These are phyloP conservation scores for Ephemerocybe angulata DNA, from an alignment of 768 basidiomycete species.

Conservation along the genomic window DNA sequence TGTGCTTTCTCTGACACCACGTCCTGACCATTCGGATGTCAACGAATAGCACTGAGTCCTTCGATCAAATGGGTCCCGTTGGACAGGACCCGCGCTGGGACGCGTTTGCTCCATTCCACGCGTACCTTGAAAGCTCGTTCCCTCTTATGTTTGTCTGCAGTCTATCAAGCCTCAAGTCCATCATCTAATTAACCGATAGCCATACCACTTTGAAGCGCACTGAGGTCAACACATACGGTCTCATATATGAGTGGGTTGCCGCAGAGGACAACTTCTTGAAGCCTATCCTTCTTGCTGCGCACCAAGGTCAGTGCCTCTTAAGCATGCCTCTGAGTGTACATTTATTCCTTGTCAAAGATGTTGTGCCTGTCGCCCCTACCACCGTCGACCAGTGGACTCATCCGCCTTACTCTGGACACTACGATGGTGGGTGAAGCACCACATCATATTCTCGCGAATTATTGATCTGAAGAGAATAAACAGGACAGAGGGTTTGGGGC, in stretches of 20 bases:
- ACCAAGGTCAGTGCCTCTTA: conserved; percentile 46
- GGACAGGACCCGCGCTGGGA: conserved; percentile 54
- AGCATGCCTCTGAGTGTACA: neutral
- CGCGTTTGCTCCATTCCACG: conserved; percentile 49
- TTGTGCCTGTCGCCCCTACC: conserved; percentile 60
- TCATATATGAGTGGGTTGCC: conserved; percentile 74
- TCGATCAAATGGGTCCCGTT: conserved; percentile 45
- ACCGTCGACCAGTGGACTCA: conserved; percentile 56
- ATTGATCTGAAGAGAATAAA: too few species aligned
- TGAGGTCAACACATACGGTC: conserved; percentile 72
- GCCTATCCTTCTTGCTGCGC: conserved; percentile 65
- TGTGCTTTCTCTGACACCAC: neutral
- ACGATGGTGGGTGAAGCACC: conserved; percentile 40
- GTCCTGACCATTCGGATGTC: neutral
- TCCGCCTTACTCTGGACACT: conserved; percentile 62
- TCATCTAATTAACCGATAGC: conserved; percentile 27
- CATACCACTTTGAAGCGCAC: conserved; percentile 57
- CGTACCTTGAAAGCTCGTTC: conserved; percentile 47
- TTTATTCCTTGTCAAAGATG: conserved; percentile 39
- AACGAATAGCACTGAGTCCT: conserved; percentile 46
- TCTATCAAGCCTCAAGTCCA: neutral
- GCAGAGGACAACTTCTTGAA: conserved; percentile 52
- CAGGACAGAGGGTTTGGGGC: conserved; percentile 64
- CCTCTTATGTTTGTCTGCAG: conserved; percentile 56
- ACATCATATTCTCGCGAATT: too few species aligned